Percentiles rank a stretch among this genome's conserved stretches.
Conservation (phyloP, 176 grass and related monocot species). For the Poa annua region DNA sequence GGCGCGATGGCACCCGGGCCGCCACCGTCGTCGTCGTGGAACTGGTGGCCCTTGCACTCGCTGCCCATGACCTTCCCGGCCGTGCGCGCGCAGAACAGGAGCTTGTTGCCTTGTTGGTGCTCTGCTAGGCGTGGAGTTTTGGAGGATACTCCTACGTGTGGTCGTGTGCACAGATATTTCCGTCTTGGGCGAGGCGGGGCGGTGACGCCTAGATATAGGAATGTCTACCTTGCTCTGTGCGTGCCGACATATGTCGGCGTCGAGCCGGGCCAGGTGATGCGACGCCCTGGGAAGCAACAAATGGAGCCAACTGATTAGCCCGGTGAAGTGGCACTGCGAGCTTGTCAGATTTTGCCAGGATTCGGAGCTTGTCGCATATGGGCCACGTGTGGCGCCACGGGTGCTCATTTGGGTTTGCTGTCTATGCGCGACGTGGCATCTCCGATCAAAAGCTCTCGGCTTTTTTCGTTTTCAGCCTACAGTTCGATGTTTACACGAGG, state of each 20-base stretch:
- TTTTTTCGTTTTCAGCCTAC: background rate
- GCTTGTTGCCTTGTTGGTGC: background rate
- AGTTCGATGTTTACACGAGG: too few species aligned
- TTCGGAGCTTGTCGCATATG: slow-evolving; percentile 37
- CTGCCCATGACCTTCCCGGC: slow-evolving; percentile 40
- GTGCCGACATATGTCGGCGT: slow-evolving; percentile 31
- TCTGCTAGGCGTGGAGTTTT: background rate
- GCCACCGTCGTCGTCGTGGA: background rate
- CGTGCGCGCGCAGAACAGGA: slow-evolving; percentile 6
- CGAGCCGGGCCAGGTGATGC: background rate
- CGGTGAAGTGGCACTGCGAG: slow-evolving; percentile 23
- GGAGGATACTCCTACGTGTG: background rate
- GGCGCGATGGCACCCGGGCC: slow-evolving; percentile 38
- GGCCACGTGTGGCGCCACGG: slow-evolving; percentile 40
- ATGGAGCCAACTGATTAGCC: slow-evolving; percentile 44
- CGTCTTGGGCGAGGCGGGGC: background rate
- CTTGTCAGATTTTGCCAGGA: slow-evolving; percentile 21
- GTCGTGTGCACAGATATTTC: slow-evolving; percentile 53
- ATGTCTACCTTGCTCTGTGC: background rate
- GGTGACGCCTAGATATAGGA: background rate
- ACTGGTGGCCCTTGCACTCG: slow-evolving; percentile 40
- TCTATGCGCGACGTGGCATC: slow-evolving; percentile 30
- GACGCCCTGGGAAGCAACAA: slow-evolving; percentile 31
- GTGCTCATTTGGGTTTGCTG: slow-evolving; percentile 13
- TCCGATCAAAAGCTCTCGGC: background rate